Base-by-base conservation (phyloP, 208 protist species). In the Naegleria fowleri region DNA sequence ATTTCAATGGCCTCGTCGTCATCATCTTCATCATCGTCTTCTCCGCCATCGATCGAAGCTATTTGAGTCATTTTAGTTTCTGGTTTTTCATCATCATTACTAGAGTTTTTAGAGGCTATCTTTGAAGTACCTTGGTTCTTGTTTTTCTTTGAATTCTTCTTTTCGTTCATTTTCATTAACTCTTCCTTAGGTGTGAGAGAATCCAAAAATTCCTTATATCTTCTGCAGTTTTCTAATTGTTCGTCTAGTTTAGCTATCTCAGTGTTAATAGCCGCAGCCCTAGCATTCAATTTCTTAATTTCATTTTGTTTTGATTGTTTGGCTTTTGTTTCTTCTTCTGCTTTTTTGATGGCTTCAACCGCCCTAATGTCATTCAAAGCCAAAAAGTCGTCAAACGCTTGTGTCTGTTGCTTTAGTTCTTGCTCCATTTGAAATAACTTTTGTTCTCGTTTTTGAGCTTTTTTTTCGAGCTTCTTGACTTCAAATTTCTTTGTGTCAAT, bases 331-430 rank as follows among this genome's bases (percentile, higher is more conserved):
- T 98, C 96, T 5, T 93, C 90, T 89, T 98, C 97, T 0, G 97
- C 97, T 41, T 96, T 95, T 48, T 97, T 96, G 52, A 99, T 97
- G 39, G 98, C 97, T 6, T 97, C 95, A 86, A 98, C 97, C 83
- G 98, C 97, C 90, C 98, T 96, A 19, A 97, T 92, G 92, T 98
- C 98, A 93, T 97, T 98, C 90, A 97, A 93, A 90, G 98, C 98
- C n/a, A 98, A 92, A 92, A 98, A 98, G 90, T 95, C 96, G 92
- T 98, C 97, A 92, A 98, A 98, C 91, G 97, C 97, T 85, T 97
- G 95, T 33, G 95, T 94, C 40, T 97, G 98, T 90, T 95, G 97
- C 52, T 95, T 95, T 55, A 98, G 96, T 93, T 98, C 97, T 91
- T 97, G 95, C 92, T 98, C 97, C 86, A 97, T 93, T 92, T 98